Conservation (phyloP, 73 alveolate species). For the Tetrahymena elliotti region DNA sequence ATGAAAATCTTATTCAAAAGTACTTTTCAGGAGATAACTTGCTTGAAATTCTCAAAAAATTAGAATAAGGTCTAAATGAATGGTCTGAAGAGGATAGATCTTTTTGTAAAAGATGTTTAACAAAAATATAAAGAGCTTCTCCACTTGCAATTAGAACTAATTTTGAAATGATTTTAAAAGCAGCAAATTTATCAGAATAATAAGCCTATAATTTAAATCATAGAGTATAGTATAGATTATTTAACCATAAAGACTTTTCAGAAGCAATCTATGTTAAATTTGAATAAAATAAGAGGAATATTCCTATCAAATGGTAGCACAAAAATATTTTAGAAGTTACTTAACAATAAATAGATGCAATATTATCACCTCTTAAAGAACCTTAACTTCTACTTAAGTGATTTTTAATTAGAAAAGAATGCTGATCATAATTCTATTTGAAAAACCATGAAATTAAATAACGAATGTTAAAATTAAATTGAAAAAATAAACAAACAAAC, state of each 20-base stretch:
- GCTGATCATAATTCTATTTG: too few relatives aligned
- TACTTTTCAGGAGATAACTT: not conserved
- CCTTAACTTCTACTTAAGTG: not conserved
- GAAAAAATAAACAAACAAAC: too few relatives aligned
- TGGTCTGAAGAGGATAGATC: not conserved
- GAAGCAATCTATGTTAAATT: not conserved
- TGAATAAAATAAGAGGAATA: not conserved
- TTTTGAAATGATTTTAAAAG: not conserved
- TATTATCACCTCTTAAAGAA: not conserved
- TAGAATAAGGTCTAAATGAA: not conserved
- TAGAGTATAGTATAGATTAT: not conserved
- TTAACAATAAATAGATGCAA: not conserved
- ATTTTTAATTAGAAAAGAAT: not conserved
- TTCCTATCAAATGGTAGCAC: not conserved
- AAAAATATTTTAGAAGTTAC: not conserved
- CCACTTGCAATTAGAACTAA: not conserved
- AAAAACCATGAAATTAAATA: too few relatives aligned
- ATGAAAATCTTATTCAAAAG: not conserved
- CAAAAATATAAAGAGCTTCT: not conserved
- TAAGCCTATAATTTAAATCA: not conserved
- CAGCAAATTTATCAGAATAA: not conserved
- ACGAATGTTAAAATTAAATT: too few relatives aligned
- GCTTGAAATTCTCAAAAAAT: not conserved
- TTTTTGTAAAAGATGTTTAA: not conserved
- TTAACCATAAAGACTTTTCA: not conserved